Evolutionary conservation across 2,329 filamentous ascomycete species (phyloP).

Genomic region (Cercospora zeae-maydis): DNA sequence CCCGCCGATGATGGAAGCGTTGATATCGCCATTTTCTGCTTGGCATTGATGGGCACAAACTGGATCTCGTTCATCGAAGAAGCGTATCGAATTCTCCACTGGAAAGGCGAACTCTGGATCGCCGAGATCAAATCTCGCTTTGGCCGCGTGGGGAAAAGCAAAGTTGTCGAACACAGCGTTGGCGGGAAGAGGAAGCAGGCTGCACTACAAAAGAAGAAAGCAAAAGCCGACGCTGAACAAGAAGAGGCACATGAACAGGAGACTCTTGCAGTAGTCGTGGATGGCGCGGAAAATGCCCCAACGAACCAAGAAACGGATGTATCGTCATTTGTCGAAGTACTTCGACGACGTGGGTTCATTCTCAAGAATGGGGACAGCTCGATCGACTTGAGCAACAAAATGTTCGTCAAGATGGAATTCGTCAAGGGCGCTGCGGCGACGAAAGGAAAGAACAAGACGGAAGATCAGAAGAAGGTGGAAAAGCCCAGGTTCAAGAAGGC

Average conservation of each 20-base stretch:
- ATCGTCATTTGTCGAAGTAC: constrained; percentile 77
- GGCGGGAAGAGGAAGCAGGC: constrained; percentile 56
- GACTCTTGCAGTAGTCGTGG: constrained; percentile 59
- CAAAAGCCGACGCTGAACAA: constrained; percentile 50
- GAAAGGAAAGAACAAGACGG: constrained; percentile 65
- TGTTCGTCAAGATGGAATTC: constrained; percentile 98
- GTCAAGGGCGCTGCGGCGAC: constrained; percentile 73
- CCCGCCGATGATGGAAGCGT: constrained; percentile 71
- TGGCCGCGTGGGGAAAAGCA: constrained; percentile 55
- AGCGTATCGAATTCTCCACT: constrained; percentile 83
- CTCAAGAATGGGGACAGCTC: constrained; percentile 60
- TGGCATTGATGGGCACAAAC: constrained; percentile 98
- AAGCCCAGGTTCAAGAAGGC: constrained; percentile 43
- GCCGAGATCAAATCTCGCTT: constrained; percentile 96
- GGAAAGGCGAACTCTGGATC: constrained; percentile 95
- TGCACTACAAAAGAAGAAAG: constrained; percentile 37
- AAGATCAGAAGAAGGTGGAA: constrained; percentile 35
- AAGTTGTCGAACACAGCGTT: constrained; percentile 64
- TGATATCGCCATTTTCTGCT: constrained; percentile 89
- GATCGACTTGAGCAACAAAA: constrained; percentile 84
- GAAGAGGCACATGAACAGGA: constrained; percentile 58
- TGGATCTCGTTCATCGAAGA: constrained; percentile 97
- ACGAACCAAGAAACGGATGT: constrained; percentile 74
- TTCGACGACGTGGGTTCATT: constrained; percentile 78
- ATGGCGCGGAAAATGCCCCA: constrained; percentile 57